Conservation (phyloP, 352 stramenopile genomes). For the Phytophthora quininea region DNA sequence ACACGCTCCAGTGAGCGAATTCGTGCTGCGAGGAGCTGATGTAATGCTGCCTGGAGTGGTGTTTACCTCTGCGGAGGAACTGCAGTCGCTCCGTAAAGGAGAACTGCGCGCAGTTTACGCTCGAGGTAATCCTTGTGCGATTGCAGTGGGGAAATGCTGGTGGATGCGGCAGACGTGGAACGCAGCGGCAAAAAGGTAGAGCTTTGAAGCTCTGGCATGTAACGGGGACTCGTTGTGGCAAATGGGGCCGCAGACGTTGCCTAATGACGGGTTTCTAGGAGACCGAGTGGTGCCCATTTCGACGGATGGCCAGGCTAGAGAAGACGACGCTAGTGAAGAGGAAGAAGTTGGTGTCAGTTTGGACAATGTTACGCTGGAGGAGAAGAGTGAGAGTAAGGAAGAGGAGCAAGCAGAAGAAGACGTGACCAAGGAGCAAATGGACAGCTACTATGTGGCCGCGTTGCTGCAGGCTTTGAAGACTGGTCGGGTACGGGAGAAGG, state of each 20-base stretch:
- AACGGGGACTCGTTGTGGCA: constrained; percentile 79
- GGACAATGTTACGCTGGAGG: constrained; percentile 43
- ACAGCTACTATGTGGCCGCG: constrained; percentile 65
- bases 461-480: constrained; percentile 72
- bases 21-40: constrained; percentile 78
- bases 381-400: constrained; percentile 33
- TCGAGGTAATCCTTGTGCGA: constrained; percentile 76
- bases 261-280: constrained; percentile 68
- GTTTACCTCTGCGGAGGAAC: constrained; percentile 56
- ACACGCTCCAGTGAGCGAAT: constrained; percentile 83
- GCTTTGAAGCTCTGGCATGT: constrained; percentile 73
- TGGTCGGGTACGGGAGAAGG: constrained; percentile 65
- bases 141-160: constrained; percentile 79
- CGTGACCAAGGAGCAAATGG: constrained; percentile 73
- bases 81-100: constrained; percentile 63
- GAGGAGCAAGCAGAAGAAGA: constrained; percentile 25
- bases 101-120: constrained; percentile 72
- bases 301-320: constrained; percentile 11
- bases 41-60: constrained; percentile 88
- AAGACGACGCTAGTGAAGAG: constrained; percentile 11
- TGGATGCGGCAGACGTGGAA: constrained; percentile 64
- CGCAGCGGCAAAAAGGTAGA: constrained; percentile 66
- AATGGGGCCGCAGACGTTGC: constrained; percentile 68
- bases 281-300: constrained; percentile 42
- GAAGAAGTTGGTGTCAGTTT: constrained; percentile 38